Base-by-base conservation (phyloP, 805 yeast genomes). In the Lachancea nothofagi region DNA sequence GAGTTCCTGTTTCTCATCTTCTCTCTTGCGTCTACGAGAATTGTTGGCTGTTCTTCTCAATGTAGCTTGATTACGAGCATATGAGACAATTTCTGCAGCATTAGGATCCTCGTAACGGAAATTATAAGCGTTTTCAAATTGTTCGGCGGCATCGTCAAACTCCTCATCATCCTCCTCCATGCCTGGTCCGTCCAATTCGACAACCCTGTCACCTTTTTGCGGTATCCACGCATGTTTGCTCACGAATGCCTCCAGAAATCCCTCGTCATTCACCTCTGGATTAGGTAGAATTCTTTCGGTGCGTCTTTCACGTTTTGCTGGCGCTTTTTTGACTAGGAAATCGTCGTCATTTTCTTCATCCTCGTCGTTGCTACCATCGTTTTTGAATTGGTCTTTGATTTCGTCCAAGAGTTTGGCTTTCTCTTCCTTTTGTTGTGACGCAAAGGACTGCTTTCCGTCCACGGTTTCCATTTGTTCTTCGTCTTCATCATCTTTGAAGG, bases 61-160 rank as follows among this genome's bases (percentile, higher is more conserved):
- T 0, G 97, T 87, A 18, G 93, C 95, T 63, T 88, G 96, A 30
- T 71, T 81, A 74, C 98, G 87, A 2, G 97, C 97, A 67, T 90
- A 93, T 13, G 95, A 82, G 14, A 89, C 82, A 61, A 93, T 85
- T 54, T 90, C 96, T 0, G 90, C 86, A 5, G 96, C 75, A 48
- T 79, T 77, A 12, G 95, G 88, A 54, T 89, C 97, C 64, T 93
- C 98, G 59, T 75, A 93, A 59, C 98, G 75, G 71, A 90, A 90
- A 56, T 93, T 93, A 65, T 89, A 90, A 0, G 95, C 96, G 47
- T 78, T 78, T 62, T 93, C 98, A 53, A 86, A 88, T 54, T 77
- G 69, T 52, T 93, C 98, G 5, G 83, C 96, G 2, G 94, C 93
- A 30, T 86, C 84, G 35, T 90, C 97, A 55, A 89, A 89, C 40